phyloP scores from a whole-genome alignment of 2,329 filamentous ascomycete species.

The Fusarium albosuccineum region DNA sequence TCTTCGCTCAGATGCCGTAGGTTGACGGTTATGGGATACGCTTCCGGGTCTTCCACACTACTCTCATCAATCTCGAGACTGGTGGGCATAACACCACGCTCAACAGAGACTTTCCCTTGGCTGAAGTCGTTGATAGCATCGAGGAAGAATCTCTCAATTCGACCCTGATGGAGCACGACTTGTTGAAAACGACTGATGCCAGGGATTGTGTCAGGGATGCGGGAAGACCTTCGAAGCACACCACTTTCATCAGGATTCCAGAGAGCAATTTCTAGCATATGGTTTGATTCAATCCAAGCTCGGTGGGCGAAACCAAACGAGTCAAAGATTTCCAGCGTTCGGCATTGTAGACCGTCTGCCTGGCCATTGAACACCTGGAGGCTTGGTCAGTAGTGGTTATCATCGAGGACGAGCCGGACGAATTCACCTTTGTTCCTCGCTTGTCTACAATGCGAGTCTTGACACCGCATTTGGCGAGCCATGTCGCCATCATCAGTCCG shows the following conservation, averaged over 20 bases:
- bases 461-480: constrained; percentile 35
- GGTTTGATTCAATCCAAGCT: constrained; percentile 75
- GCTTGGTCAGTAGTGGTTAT: neutral
- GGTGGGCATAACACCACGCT: constrained; percentile 28
- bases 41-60: constrained; percentile 21
- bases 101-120: constrained; percentile 19
- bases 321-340: constrained; percentile 79
- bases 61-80: constrained; percentile 18
- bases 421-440: constrained; percentile 26
- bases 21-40: constrained; percentile 31
- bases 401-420: rapidly evolving
- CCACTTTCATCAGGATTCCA: constrained; percentile 74
- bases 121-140: constrained; percentile 35
- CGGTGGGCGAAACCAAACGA: constrained; percentile 75
- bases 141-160: constrained; percentile 39
- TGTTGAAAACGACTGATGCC: constrained; percentile 74
- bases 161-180: constrained; percentile 69
- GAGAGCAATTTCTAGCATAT: constrained; percentile 71
- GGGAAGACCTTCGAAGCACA: constrained; percentile 67
- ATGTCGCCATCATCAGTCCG: constrained; percentile 34
- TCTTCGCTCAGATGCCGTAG: constrained; percentile 30
- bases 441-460: constrained; percentile 35
- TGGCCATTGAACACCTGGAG: constrained; percentile 50
- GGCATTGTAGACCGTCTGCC: constrained; percentile 67
- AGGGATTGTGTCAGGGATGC: constrained; percentile 72